A percentile compares a stretch with the other conserved stretches of the same genome.
phyloP scores from a whole-genome alignment of 768 basidiomycete species.

The Naganishia randhawae region DNA sequence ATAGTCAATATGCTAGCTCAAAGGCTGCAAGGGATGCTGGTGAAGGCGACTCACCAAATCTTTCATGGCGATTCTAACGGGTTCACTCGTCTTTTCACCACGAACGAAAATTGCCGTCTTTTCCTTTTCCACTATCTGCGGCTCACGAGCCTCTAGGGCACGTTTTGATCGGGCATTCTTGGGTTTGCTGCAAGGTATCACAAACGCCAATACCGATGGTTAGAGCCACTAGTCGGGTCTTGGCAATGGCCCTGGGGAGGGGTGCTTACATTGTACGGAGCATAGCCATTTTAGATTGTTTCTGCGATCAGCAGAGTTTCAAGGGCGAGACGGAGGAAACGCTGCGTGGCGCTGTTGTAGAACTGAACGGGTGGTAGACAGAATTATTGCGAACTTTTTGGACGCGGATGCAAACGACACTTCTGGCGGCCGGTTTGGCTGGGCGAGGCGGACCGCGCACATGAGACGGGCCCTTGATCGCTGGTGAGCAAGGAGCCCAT shows the following conservation, averaged over 20 bases:
- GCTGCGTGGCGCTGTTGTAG: not conserved
- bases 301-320: no score
- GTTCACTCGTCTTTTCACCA: conserved; percentile 79
- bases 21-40: not conserved
- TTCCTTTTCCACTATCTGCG: conserved; percentile 76
- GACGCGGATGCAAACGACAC: not conserved
- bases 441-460: no score
- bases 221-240: not conserved
- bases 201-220: not conserved
- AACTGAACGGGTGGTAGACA: not conserved
- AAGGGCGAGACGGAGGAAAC: not conserved
- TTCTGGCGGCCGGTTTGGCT: not conserved
- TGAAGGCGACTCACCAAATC: conserved; percentile 65
- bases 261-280: conserved; percentile 48
- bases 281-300: conserved; percentile 46
- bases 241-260: not conserved
- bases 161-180: conserved; percentile 94
- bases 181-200: conserved; percentile 63
- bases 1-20: not conserved
- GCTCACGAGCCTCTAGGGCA: conserved; percentile 74
- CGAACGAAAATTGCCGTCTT: conserved; percentile 85
- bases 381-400: conserved; percentile 3
- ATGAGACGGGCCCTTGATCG: not conserved
- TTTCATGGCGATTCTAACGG: conserved; percentile 73
- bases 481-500: no score